Conservation (phyloP, 2,329 filamentous ascomycete species). For the Drechmeria coniospora region DNA sequence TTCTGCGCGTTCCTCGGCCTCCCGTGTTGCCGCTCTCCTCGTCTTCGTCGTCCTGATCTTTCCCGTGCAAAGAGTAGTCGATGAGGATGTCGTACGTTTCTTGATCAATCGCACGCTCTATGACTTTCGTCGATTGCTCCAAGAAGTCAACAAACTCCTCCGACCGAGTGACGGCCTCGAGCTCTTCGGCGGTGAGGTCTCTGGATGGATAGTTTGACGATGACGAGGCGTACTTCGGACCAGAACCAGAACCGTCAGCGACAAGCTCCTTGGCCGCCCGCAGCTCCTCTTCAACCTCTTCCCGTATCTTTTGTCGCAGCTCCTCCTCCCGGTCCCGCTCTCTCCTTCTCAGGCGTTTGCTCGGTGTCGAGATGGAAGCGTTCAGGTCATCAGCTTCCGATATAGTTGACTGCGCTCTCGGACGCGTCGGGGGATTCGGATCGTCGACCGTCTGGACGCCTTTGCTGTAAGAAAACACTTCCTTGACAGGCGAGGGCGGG, state of each 20-base stretch:
- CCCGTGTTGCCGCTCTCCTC: conserved; percentile 56
- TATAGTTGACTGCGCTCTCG: conserved; percentile 21
- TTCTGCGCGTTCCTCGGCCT: conserved; percentile 55
- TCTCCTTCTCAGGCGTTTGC: conserved; percentile 62
- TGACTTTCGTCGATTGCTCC: conserved; percentile 89
- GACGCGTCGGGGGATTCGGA: conserved; percentile 42
- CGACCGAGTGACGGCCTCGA: conserved; percentile 79
- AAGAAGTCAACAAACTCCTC: conserved; percentile 92
- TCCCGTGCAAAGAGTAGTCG: conserved; percentile 75
- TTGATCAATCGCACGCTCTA: conserved; percentile 86
- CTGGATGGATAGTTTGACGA: conserved; percentile 57
- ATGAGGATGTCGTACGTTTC: conserved; percentile 85
- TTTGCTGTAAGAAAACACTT: conserved; percentile 94
- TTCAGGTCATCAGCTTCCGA: conserved; percentile 48
- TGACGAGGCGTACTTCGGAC: conserved; percentile 9
- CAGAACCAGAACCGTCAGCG: conserved; percentile 25
- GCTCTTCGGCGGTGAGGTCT: conserved; percentile 67
- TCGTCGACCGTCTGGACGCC: conserved; percentile 80
- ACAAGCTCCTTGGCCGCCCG: conserved; percentile 51
- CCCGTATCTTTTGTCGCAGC: conserved; percentile 66
- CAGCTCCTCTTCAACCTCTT: conserved; percentile 87
- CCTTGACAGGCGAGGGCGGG: conserved; percentile 58
- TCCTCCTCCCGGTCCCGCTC: conserved; percentile 79
- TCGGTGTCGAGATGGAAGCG: conserved; percentile 41
- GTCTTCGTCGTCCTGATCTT: conserved; percentile 66